Base-by-base conservation (phyloP, 345 rosid species). In the Dipteronia dyeriana region DNA sequence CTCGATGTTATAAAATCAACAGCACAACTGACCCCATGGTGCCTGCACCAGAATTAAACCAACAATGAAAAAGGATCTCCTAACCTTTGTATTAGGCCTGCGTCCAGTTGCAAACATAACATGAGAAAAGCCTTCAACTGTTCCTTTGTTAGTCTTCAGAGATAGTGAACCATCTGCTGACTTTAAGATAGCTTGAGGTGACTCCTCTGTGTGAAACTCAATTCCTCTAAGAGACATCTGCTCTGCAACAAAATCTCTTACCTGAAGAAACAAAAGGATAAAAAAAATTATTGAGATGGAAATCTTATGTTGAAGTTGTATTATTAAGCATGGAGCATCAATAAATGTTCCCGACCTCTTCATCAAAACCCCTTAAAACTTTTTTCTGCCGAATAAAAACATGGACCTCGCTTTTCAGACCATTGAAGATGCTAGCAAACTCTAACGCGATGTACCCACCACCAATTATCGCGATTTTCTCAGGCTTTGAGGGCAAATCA, bases 51-150 rank as follows among this genome's bases (percentile, higher is more conserved):
- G 4, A 75, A 34, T 57, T 23, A 76, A 82, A 16, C 29, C 5
- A 41, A 68, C 26, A 20, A 63, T 3, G 66, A 22, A 75, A 63
- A 78, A 73, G 43, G 9, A 66, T 61, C 3, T 53, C 4, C 79
- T 68, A 85, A 95, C 99, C 99, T 90, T 92, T 11, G 98, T 95
- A 68, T 90, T 93, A 25, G 99, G 91, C 82, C 86, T 86, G 45
- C 99, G 96, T 74, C 99, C 99, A 62, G 98, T 95, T 63, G 99
- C 99, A 89, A 95, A 95, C 98, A 95, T 95, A 29, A 95, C 66
- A 82, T 95, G 99, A 2, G 99, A 95, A 84, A 93, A 92, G 38
- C 98, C 98, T 16, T 91, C 93, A 70, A 88, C 59, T 41, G 96
- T 92, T 83, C 97, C 99, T 84, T 87, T 91, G 86, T 70, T 91